Percentiles rank a stretch among this genome's conserved stretches.
Conservation (phyloP, 169 alveolate species). For the Plasmodium relictum region DNA sequence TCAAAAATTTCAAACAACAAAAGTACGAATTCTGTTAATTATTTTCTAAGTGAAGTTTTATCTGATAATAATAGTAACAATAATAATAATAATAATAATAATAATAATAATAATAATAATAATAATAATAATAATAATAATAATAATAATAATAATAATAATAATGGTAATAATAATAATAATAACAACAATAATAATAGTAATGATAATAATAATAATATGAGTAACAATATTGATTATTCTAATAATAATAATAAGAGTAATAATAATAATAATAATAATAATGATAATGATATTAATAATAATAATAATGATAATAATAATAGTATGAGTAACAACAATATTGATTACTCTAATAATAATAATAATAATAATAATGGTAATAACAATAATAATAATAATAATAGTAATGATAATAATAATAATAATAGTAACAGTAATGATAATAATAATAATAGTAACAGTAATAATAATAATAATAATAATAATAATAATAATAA, state of each 20-base stretch:
- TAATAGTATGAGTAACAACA: too few relatives aligned
- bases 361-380: too few relatives aligned
- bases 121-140: not conserved
- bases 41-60: not conserved
- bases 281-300: not conserved
- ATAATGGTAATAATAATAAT: not conserved
- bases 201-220: not conserved
- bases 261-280: not conserved
- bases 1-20: not conserved
- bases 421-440: not conserved
- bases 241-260: not conserved
- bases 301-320: not conserved
- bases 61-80: not conserved
- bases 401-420: constrained; percentile 5
- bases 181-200: not conserved
- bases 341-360: too few relatives aligned
- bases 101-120: not conserved
- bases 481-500: not conserved
- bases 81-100: not conserved
- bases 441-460: not conserved
- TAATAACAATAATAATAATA: not conserved
- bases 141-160: constrained; percentile 1
- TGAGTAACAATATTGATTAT: not conserved
- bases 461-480: not conserved
- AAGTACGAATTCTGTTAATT: not conserved